A percentile compares a stretch with the other conserved stretches of the same genome.
phyloP scores from a whole-genome alignment of 176 grass and related monocot genomes.

The Aegilops longissima region DNA sequence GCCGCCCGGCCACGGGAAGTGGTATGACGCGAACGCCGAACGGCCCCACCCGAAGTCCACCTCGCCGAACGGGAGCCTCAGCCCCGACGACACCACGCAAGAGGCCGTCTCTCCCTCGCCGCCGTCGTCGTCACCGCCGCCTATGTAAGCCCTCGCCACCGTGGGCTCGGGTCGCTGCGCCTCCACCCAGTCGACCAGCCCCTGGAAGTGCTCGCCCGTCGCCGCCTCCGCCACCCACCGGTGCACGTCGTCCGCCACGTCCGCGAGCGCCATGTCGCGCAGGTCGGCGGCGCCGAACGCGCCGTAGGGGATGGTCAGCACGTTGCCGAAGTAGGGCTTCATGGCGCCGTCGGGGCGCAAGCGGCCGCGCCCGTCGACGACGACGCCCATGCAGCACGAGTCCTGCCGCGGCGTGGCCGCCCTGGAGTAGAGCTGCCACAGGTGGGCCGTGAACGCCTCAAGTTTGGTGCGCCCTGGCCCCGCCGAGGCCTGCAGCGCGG shows the following conservation, averaged over 20 bases:
- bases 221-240: slow-evolving; percentile 44
- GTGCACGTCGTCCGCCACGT: slow-evolving; percentile 58
- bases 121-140: background rate
- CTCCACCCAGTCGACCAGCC: slow-evolving; percentile 69
- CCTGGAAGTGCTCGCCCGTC: slow-evolving; percentile 53
- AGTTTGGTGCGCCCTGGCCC: slow-evolving; percentile 45
- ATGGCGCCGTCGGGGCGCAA: slow-evolving; percentile 32
- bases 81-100: slow-evolving; percentile 62
- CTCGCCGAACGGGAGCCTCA: slow-evolving; percentile 44
- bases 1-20: slow-evolving; percentile 62
- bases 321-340: slow-evolving; percentile 62
- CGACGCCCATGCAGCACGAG: slow-evolving; percentile 54
- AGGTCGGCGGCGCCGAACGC: slow-evolving; percentile 12
- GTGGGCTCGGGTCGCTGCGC: slow-evolving; percentile 36
- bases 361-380: slow-evolving; percentile 59
- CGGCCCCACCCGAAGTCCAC: slow-evolving; percentile 72
- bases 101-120: background rate
- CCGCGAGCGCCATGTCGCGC: slow-evolving; percentile 30
- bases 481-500: slow-evolving; percentile 35
- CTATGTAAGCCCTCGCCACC: slow-evolving; percentile 45
- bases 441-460: slow-evolving; percentile 61
- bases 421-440: slow-evolving; percentile 61
- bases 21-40: slow-evolving; percentile 62
- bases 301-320: slow-evolving; percentile 54
- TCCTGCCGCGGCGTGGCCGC: slow-evolving; percentile 4